A percentile compares a stretch with the other conserved stretches of the same genome.
Conservation (phyloP, 495 filamentous ascomycete species). For the Hapsidospora chrysogenum region DNA sequence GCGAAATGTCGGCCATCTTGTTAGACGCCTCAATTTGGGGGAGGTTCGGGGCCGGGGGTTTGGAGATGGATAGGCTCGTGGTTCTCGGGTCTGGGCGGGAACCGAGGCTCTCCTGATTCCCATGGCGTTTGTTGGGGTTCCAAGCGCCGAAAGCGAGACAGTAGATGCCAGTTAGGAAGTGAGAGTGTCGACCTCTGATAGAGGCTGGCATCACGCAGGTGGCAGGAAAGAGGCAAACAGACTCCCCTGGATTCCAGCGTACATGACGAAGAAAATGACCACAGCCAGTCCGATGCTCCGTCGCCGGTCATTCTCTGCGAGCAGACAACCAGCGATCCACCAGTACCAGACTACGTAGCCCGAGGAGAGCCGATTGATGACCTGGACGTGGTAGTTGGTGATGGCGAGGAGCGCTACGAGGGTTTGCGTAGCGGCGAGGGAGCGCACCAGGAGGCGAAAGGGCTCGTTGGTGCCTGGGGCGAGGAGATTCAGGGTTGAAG, state of each 20-base stretch:
- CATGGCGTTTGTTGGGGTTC: no score
- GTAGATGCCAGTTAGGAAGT: no score
- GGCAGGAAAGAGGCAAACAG: slow-evolving; percentile 89
- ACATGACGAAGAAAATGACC: slow-evolving; percentile 51
- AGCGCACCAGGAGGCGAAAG: slow-evolving; percentile 15
- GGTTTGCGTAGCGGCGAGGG: slow-evolving; percentile 56
- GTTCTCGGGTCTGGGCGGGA: no score
- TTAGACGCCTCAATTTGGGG: no score
- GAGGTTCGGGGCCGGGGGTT: no score
- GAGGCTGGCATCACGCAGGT: no score
- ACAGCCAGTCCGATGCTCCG: slow-evolving; percentile 11
- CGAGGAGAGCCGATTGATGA: slow-evolving; percentile 76
- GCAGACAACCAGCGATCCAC: slow-evolving; percentile 40
- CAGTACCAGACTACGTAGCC: slow-evolving; percentile 85
- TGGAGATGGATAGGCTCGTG: no score
- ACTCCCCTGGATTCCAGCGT: slow-evolving; percentile 63
- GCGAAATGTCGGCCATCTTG: no score
- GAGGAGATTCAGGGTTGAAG: no score
- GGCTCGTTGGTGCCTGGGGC: neutral
- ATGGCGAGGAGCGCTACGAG: slow-evolving; percentile 54
- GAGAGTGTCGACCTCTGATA: no score
- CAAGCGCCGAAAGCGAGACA: no score
- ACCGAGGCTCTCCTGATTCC: no score
- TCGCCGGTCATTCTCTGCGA: slow-evolving; percentile 8
- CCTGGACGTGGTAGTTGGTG: slow-evolving; percentile 79